Base-by-base conservation (phyloP, 164 flowering plant genomes). In the Houttuynia cordata region DNA sequence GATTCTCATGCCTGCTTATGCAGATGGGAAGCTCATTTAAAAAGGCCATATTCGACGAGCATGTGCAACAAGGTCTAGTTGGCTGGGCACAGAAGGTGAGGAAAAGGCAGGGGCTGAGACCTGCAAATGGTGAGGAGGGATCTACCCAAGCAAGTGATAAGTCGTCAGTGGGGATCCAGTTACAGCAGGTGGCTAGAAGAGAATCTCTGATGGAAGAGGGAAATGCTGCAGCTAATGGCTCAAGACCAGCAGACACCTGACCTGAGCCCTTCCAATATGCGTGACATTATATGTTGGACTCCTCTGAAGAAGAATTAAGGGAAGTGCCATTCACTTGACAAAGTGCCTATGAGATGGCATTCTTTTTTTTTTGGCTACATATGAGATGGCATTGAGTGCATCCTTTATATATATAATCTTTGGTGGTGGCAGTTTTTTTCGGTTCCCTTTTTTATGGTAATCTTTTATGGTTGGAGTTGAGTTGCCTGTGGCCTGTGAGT, bases 1-100 rank as follows among this genome's bases (percentile, higher is more conserved):
- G 18, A 23, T 13, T 12, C 54, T 10, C 41, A 8, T 22, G 18
- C 1, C 12, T 30, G 24, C 30, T 23, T 4, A 49, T 30, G 55
- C 24, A 67, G 69, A 67, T 67, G 69, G 69, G 69, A 22, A 67
- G 64, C 24, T 49, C 55, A 12, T 67, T 61, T 64, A 61, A 61
- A 61, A 67, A 61, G 59, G 69, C 65, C 40, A 67, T 67, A 45
- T 67, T 67, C 53, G 60, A 67, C 0, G 69, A 61, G 51, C 64
- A 61, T 22, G 61, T 67, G 59, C 69, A 61, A 56, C n/a, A 55
- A 37, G 55, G 69, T 63, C 51, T 67, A 19, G 56, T 56, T 24
- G 69, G 64, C 24, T 67, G 69, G 69, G 69, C 69, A 4, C 60
- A 56, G 24, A 67, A 67, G 55, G 64, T 56, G 7, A 67, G 47